phyloP scores from a whole-genome alignment of 176 grass and related monocot genomes.

The Cymbopogon citratus region DNA sequence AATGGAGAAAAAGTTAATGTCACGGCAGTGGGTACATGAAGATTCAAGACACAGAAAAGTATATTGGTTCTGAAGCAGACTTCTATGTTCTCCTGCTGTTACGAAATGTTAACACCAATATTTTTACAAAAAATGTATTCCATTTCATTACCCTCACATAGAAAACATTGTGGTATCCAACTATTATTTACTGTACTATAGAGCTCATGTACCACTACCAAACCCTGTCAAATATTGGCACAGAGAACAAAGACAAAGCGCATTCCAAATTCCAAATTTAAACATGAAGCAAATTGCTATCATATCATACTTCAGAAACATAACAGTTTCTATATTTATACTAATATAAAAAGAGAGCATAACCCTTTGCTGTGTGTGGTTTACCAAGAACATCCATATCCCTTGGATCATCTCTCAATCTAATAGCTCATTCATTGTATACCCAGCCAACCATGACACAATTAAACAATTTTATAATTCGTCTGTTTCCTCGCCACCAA shows the following conservation, averaged over 20 bases:
- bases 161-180: background rate
- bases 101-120: background rate
- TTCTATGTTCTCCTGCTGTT: background rate
- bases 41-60: background rate
- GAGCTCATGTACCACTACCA: background rate
- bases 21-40: background rate
- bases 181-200: background rate
- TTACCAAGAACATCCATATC: background rate
- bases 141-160: background rate
- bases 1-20: constrained; percentile 13
- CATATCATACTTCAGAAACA: background rate
- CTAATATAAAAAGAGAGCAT: background rate
- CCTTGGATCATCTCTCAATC: background rate
- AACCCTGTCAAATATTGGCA: background rate
- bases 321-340: background rate
- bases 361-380: background rate
- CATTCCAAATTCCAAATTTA: background rate
- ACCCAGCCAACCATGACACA: background rate
- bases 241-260: background rate
- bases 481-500: background rate
- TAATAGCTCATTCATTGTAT: background rate
- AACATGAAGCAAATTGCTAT: background rate
- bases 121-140: background rate
- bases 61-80: background rate
- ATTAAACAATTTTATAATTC: background rate